Evolutionary conservation across 495 filamentous ascomycete species (phyloP).

Genomic region (Astrocystis sublimbata): DNA sequence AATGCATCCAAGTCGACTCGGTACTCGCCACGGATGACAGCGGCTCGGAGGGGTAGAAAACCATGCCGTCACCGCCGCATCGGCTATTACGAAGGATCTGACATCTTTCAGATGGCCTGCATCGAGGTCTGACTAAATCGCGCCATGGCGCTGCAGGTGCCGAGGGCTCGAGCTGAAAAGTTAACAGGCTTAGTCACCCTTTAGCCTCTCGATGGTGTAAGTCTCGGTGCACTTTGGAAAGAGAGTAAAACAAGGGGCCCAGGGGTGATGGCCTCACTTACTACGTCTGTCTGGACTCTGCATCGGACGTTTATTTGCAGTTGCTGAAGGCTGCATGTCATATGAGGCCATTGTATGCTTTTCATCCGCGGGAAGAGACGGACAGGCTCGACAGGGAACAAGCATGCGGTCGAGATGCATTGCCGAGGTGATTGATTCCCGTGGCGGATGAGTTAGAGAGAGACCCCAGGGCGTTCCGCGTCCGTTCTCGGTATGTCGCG

Average conservation of each 20-base stretch:
- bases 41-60: neutral
- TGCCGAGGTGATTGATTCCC: too few species aligned
- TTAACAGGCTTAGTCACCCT: neutral
- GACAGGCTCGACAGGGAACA: neutral
- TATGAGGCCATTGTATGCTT: too few species aligned
- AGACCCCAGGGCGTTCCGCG: too few species aligned
- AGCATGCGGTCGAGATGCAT: neutral
- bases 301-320: neutral
- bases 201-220: neutral
- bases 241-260: neutral
- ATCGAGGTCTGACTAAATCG: neutral
- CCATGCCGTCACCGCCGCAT: slow-evolving; percentile 10
- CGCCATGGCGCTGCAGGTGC: neutral
- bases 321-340: too few species aligned
- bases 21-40: neutral
- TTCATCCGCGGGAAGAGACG: too few species aligned
- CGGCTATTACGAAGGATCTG: neutral
- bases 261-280: neutral
- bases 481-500: neutral
- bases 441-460: too few species aligned
- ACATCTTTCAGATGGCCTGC: neutral
- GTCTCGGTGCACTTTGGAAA: neutral
- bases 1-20: too few species aligned
- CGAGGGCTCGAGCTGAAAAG: slow-evolving; percentile 16
- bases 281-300: too few species aligned